Evolutionary conservation across 2,329 filamentous ascomycete species (phyloP).

Genomic region (Paecilomyces fulvus): DNA sequence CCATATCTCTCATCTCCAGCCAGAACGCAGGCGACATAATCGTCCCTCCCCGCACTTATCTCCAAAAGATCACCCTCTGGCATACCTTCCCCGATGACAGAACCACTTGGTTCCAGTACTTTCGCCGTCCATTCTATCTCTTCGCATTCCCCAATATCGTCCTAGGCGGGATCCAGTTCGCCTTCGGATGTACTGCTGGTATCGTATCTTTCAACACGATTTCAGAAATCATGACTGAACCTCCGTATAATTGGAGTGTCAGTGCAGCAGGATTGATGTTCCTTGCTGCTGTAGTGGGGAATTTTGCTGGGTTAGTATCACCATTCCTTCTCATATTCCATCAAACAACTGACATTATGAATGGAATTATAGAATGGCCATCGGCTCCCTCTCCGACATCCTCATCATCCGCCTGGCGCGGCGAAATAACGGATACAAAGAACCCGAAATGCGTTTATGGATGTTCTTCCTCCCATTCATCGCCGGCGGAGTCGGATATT

Average conservation of each 20-base stretch:
- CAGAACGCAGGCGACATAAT: slow-evolving; percentile 5
- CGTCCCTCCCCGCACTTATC: neutral
- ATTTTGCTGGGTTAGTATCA: neutral
- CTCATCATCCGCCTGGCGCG: slow-evolving; percentile 25
- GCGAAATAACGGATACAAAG: slow-evolving; percentile 27
- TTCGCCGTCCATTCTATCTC: slow-evolving; percentile 31
- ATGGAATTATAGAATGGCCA: slow-evolving; percentile 32
- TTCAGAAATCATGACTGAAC: slow-evolving; percentile 27
- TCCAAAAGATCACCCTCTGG: slow-evolving; percentile 6
- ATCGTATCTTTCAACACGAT: slow-evolving; percentile 34
- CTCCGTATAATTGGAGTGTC: slow-evolving; percentile 27
- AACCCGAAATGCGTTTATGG: slow-evolving; percentile 33
- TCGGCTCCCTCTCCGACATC: slow-evolving; percentile 22
- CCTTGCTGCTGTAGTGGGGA: slow-evolving; percentile 22
- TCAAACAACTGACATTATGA: neutral
- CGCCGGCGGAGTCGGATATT: slow-evolving; percentile 27
- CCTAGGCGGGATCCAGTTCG: slow-evolving; percentile 32
- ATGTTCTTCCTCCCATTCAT: slow-evolving; percentile 22
- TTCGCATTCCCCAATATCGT: slow-evolving; percentile 33
- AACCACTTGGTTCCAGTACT: slow-evolving; percentile 33
- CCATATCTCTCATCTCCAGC: slow-evolving; percentile 11
- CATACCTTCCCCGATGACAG: slow-evolving; percentile 23
- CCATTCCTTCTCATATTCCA: too few species aligned
- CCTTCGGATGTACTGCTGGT: slow-evolving; percentile 31
- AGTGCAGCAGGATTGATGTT: slow-evolving; percentile 24